Evolutionary conservation across 352 stramenopile species (phyloP), one percentile per base, ranked within the genome.

Genomic region (Globisporangium radiosum): DNA sequence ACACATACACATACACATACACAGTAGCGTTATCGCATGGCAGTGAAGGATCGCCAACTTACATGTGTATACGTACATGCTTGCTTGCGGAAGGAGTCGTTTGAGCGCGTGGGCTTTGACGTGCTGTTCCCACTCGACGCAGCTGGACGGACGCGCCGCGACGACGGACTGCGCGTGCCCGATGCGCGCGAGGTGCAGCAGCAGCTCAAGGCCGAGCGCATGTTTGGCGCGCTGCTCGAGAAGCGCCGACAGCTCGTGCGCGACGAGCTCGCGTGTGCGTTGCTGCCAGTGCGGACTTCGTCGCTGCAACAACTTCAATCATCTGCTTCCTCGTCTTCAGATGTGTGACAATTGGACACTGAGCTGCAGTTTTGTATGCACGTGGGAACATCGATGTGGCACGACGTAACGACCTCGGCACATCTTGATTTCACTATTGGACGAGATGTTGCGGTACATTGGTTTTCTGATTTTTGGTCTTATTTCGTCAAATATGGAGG

Each of bases 231-330:
- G 47, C 37, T 70, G 51, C 59, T 66, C 8, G 50, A 70, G 36
- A 70, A 70, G 59, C 66, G 66, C 47, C 58, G 56, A 48, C 63
- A 70, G 49, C 47, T 72, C 10, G 47, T 64, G 25, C 55, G 63
- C 40, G 66, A 72, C 37, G 63, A 70, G 42, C 59, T 72, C 14
- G 58, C 44, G 37, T 19, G 66, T 4, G 13, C 38, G 38, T 44
- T 72, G 36, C 52, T 72, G 47, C 40, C 40, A 44, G 25, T 33
- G 25, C 25, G 25, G 25, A 33, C 25, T 33, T 33, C 25, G 3
- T 33, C 25, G 25, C 2, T 33, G 25, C 25, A 33, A 2, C 25
- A 33, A 33, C 25, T 33, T 33, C 25, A 33, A 33, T 33, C 25
- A 33, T 33, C 25, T 33, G 25, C 25, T 33, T 33, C 25, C 1